Conservation (phyloP, 2,329 filamentous ascomycete species). For the Didymella arachidicola region DNA sequence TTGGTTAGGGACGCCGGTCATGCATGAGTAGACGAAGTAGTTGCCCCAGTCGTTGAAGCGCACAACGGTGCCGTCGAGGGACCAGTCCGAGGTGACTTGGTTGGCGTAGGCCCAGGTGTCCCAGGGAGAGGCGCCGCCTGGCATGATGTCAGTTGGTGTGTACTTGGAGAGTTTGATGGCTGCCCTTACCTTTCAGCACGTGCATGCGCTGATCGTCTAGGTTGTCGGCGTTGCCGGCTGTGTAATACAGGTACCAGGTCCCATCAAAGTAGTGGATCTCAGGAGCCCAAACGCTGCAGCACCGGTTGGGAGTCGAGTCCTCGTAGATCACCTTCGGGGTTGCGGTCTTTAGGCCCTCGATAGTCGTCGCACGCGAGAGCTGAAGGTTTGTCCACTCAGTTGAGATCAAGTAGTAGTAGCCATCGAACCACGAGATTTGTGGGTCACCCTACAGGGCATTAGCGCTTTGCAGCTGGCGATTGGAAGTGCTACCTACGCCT, state of each 20-base stretch:
- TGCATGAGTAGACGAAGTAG: constrained; percentile 65
- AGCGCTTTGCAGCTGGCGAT: background rate
- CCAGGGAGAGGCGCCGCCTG: constrained; percentile 62
- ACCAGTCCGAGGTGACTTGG: constrained; percentile 54
- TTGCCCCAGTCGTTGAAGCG: constrained; percentile 56
- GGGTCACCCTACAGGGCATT: constrained; percentile 42
- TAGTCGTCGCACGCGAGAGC: constrained; percentile 62
- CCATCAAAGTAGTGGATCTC: constrained; percentile 61
- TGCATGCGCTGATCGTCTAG: constrained; percentile 61
- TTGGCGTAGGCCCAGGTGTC: constrained; percentile 60
- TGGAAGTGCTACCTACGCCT: background rate
- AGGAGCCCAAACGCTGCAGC: constrained; percentile 62
- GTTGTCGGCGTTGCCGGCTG: constrained; percentile 56
- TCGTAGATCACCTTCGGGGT: constrained; percentile 61
- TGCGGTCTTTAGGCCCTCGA: constrained; percentile 63
- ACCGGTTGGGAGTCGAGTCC: constrained; percentile 56
- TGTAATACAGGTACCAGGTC: constrained; percentile 66
- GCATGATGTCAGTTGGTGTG: background rate
- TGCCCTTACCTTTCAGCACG: constrained; percentile 58
- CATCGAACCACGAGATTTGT: constrained; percentile 60
- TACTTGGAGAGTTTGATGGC: background rate
- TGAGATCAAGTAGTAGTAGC: constrained; percentile 65
- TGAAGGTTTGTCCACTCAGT: constrained; percentile 65
- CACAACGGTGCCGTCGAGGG: constrained; percentile 63
- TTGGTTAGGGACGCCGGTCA: constrained; percentile 53